These are phyloP conservation scores for Penicillium sp. DNA, from an alignment of 2,329 filamentous ascomycete species.

Conservation along the genomic window DNA sequence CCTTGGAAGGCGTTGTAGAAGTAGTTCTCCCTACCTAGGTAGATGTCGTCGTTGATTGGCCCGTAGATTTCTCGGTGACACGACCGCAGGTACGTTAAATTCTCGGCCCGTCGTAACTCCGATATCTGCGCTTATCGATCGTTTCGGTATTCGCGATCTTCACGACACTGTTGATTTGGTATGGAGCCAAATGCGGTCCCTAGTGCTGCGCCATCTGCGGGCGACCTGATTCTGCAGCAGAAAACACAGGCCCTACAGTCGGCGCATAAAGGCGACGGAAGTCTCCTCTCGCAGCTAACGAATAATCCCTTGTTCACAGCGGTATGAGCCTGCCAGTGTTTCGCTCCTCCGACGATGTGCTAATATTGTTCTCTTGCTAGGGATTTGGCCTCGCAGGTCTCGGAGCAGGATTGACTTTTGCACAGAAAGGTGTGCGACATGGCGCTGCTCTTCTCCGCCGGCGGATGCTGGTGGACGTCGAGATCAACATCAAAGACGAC, in stretches of 20 bases:
- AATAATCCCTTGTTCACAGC: slow-evolving; percentile 52
- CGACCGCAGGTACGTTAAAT: not conserved
- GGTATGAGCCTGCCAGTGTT: slow-evolving; percentile 29
- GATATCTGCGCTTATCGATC: slow-evolving; percentile 23
- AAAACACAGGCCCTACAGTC: slow-evolving; percentile 32
- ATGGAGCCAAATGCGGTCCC: slow-evolving; percentile 40
- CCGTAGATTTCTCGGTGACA: not conserved
- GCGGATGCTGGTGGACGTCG: slow-evolving; percentile 88
- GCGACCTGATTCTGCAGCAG: slow-evolving; percentile 38
- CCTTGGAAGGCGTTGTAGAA: not conserved
- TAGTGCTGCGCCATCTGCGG: slow-evolving; percentile 28
- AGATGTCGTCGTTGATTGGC: not conserved
- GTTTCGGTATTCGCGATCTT: slow-evolving; percentile 11
- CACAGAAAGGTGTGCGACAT: slow-evolving; percentile 70
- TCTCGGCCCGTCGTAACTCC: slow-evolving; percentile 34
- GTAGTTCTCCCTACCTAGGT: no score
- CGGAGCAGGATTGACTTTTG: slow-evolving; percentile 76
- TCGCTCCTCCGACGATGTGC: not conserved
- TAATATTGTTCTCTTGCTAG: slow-evolving; percentile 30
- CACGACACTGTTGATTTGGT: slow-evolving; percentile 11
- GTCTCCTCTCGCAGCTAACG: slow-evolving; percentile 45
- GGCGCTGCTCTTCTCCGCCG: slow-evolving; percentile 72
- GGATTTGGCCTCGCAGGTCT: slow-evolving; percentile 90
- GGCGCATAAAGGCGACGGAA: slow-evolving; percentile 34
- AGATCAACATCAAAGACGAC: slow-evolving; percentile 90